Evolutionary conservation across 257 asterid genomes (phyloP), one percentile per base, ranked within the genome.

Genomic region (Salvia hispanica): DNA sequence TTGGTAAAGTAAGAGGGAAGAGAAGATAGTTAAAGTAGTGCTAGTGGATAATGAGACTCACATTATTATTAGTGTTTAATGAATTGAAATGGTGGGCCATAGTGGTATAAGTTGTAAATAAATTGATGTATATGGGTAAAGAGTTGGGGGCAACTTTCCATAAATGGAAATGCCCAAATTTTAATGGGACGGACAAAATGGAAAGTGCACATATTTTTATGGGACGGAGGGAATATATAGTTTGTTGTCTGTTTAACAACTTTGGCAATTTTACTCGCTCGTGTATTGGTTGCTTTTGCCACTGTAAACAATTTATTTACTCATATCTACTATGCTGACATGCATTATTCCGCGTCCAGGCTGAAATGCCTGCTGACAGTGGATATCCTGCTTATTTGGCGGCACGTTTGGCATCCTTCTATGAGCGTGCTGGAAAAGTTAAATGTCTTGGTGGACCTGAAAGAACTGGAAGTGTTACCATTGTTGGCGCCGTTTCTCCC

Each of bases 321-420:
- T 45, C 58, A 5, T 11, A 67, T 44, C 12, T 59, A 15, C 25
- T 52, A 25, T 59, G 48, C 36, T 82, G 74, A 74, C 53, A 44
- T 54, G 56, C 55, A 55, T 21, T 15, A 43, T 63, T 62, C 62
- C 55, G 37, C 62, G n/a, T 77, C 62, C 80, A 92, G 98, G 98
- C 98, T 61, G 98, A 92, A 80, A 92, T 92, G 98, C 98, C 98
- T 74, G 98, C 98, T 37, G 98, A 92, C 70, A 92, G 98, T 89
- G 98, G 98, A 47, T 92, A 92, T 81, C 98, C 98, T 77, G 98
- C 98, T 61, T 93, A 93, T 80, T 78, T 93, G 81, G 98, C 98
- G 9, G 89, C 98, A 58, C 98, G 98, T 82, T 77, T 93, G 83
- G 98, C 98, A 59, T 93, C 98, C 76, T 93, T 93, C 79, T 93